A percentile compares a stretch with the other conserved stretches of the same genome.
Evolutionary conservation across 2,329 filamentous ascomycete species (phyloP).

Genomic region (Hypocreales sp.): DNA sequence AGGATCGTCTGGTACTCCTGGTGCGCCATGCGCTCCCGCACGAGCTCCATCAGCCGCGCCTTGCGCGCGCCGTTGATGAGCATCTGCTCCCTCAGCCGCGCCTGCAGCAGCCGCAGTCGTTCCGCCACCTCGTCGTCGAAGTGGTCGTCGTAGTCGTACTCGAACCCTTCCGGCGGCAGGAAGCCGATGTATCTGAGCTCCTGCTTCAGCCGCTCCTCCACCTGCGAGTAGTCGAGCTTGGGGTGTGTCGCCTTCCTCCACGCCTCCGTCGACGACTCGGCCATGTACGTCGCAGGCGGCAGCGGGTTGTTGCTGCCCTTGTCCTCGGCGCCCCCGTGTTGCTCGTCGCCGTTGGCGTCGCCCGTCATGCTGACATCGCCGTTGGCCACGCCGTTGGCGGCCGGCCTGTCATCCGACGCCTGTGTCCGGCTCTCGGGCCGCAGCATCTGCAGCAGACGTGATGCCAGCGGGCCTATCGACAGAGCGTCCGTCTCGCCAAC

Average conservation of each 20-base stretch:
- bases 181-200: conserved; percentile 87
- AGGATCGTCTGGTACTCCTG: conserved; percentile 96
- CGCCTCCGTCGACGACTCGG: conserved; percentile 57
- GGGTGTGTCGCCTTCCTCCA: conserved; percentile 66
- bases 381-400: conserved; percentile 33
- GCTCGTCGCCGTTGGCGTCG: conserved; percentile 22
- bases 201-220: conserved; percentile 82
- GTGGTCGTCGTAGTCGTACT: conserved; percentile 73
- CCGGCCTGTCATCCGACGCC: conserved; percentile 39
- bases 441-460: conserved; percentile 65
- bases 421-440: conserved; percentile 55
- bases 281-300: conserved; percentile 64
- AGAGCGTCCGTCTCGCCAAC: conserved; percentile 79
- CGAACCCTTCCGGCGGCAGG: conserved; percentile 47
- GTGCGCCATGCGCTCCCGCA: conserved; percentile 84
- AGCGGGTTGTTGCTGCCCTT: conserved; percentile 22
- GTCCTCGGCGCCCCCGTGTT: conserved; percentile 16
- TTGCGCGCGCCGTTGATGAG: conserved; percentile 86
- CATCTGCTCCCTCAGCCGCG: conserved; percentile 66
- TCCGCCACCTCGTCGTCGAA: conserved; percentile 91
- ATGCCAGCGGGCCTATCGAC: conserved; percentile 74
- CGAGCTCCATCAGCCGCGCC: conserved; percentile 68
- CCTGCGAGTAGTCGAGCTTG: conserved; percentile 69
- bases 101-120: conserved; percentile 72
- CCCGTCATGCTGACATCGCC: conserved; percentile 41